Base-by-base conservation (phyloP, 805 yeast species). In the Grigorovia humatica region DNA sequence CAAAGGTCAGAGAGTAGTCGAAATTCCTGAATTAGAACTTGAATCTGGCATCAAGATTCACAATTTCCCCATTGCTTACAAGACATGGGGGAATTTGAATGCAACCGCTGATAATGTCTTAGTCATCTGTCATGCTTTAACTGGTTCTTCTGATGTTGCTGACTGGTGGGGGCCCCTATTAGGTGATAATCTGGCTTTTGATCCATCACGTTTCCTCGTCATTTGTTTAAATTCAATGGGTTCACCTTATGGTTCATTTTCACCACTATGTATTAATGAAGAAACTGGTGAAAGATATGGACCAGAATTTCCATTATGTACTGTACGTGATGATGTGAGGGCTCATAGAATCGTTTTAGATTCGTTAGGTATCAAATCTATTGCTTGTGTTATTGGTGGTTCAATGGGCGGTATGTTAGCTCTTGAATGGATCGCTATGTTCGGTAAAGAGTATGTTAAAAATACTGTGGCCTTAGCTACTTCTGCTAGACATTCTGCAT, bases 151-250 rank as follows among this genome's bases (percentile, higher is more conserved):
- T 0, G 98, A 93, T 65, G 96, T 91, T 17, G 77, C 85, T 43
- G 99, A 93, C 62, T 93, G 99, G 99, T 93, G 99, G 99, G 97
- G 98, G 0, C 97, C 98, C 0, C 69, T 93, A 23, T 70, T 93
- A 30, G 99, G 98, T 0, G 85, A 81, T 13, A 78, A 83, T 52
- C 51, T 57, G 48, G 95, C 98, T 0, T 88, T 93, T 68, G 99
- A 93, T 69, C 96, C 97, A 0, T 74, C 89, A 0, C 77, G 85
- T 57, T 93, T 83, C 66, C 88, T 88, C 66, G 81, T 93, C 46
- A 76, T 93, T 15, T 91, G 99, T 65, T 70, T 91, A 52, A 91
- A 93, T 65, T 84, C 95, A n/a, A 74, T 93, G 55, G 98, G 98
- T 0, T 88, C 96, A 0, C 99, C 99, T 0, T 93, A 93, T 62